Evolutionary conservation across 2,329 filamentous ascomycete genomes (phyloP), one percentile per base, ranked within the genome.

Genomic region (Dactylellina sp.): DNA sequence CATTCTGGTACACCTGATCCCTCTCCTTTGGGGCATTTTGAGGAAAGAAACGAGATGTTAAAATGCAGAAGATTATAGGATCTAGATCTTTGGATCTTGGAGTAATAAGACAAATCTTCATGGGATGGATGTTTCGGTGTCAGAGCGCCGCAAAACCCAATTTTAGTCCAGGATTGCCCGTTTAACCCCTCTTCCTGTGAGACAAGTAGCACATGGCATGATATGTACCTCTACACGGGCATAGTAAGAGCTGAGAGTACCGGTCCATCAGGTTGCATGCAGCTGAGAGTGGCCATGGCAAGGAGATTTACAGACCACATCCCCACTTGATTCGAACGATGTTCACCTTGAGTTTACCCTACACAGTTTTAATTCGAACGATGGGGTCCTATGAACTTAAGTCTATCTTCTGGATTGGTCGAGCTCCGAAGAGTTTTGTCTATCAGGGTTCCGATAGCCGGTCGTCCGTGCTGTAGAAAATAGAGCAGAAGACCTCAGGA

Each of bases 221-320:
- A 55, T 7, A 56, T 55, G 56, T 71, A 42, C 24, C 46, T 18
- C 18, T 62, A 56, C 46, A 46, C 44, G 20, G 37, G 24, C 32
- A 40, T 22, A 6, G 2, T 52, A 14, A 24, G 24, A 9, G 16
- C 25, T 47, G 25, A n/a, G 52, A 4, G 68, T 72, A 64, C 68
- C 40, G 14, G 20, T 7, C 28, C n/a, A n/a, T 11, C 25, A 9
- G 12, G 16, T 14, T 71, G 32, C 40, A 44, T 47, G 28, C 44
- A 53, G 39, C 25, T 24, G 46, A 25, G 46, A 25, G 68, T 72
- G 68, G 68, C 60, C 60, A 61, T 44, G 46, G 60, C 53, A 40
- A 65, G 32, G 2, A 63, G 25, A 9, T 7, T n/a, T 22, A 20
- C 11, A 57, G 18, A 37, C 18, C 11, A 14, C 9, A 11, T 9